Evolutionary conservation across 2,329 filamentous ascomycete genomes (phyloP), one percentile per base, ranked within the genome.

Genomic region (Colletotrichum sp.): DNA sequence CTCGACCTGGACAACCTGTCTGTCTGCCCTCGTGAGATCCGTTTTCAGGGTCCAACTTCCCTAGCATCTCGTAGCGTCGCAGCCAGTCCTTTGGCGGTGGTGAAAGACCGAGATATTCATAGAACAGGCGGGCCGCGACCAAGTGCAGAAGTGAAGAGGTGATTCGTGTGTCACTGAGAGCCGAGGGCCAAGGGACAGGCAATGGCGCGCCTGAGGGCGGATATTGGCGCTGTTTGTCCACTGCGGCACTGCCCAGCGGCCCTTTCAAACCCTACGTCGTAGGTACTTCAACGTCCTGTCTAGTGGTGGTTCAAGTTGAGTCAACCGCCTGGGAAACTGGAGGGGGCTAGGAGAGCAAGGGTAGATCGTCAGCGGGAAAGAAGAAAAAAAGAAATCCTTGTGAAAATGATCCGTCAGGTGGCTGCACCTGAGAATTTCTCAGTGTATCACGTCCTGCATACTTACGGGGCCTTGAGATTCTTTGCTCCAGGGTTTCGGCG

Each of bases 371-470:
- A 36, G 52, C 63, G 8, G 30, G 49, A 36, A 34, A n/a, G 28
- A 13, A 30, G 28, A n/a, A 62, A 62, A 32, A 32, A 18, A n/a
- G 36, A 39, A 44, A 67, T 32, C 72, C 69, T 72, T 26, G 44
- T n/a, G 44, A 73, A 64, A 69, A 67, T 24, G 24, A 24, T 64
- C 44, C 32, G 57, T 75, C 64, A 76, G 64, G 70, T 69, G 70
- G 73, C 64, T 73, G 64, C 70, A n/a, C 70, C 71, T 59, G 55
- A 57, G 69, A 75, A 72, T 75, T 71, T 72, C 64, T 69, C 69
- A 59, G 44, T 73, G 73, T 76, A 63, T 69, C 70, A 76, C 70
- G 70, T 65, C 73, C 73, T 76, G 73, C 70, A 76, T 69, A 44
- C 59, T 67, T 21, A 76, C 36, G 73, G 73, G 57, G 70, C 59